Base-by-base conservation (phyloP, 495 filamentous ascomycete genomes). In the Cudoniella acicularis region DNA sequence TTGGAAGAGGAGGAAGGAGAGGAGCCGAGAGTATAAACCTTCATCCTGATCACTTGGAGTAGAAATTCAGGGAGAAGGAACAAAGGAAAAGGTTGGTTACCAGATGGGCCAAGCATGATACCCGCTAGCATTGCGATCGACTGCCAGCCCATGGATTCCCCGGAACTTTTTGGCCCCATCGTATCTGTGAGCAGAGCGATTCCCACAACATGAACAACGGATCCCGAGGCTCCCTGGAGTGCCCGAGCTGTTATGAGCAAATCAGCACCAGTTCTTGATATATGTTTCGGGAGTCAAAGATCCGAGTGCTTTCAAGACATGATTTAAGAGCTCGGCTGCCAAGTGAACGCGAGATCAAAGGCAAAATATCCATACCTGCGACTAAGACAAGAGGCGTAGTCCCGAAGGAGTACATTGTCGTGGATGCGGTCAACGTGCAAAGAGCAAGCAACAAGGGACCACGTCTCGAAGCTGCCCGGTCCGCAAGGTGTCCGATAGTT, bases 191-290 rank as follows among this genome's bases (percentile, higher is more conserved):
- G 42, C 13, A 56, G 17, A 8, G 54, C 54, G 10, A 56, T 16
- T 8, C 54, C 54, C 2, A 49, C 54, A 2, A 49, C 54, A 23
- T 43, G 36, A 16, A 56, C 23, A 1, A 56, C 27, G 10, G 54
- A n/a, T 40, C 42, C 54, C 13, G 54, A 56, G 4, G 42, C 54
- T 18, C 54, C 54, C 30, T 56, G 54, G 13, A 56, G 45, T 9
- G 24, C 43, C 16, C 54, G 10, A 2, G 54, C 42, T n/a, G n/a
- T n/a, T n/a, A n/a, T n/a, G n/a, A n/a, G n/a, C n/a, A n/a, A n/a
- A n/a, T n/a, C n/a, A n/a, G n/a, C n/a, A n/a, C n/a, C n/a, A n/a
- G n/a, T n/a, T n/a, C n/a, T n/a, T n/a, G n/a, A n/a, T n/a, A n/a
- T n/a, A n/a, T n/a, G n/a, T n/a, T n/a, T n/a, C n/a, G n/a, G n/a